phyloP scores from a whole-genome alignment of 768 basidiomycete species.

The Russula abietina region DNA sequence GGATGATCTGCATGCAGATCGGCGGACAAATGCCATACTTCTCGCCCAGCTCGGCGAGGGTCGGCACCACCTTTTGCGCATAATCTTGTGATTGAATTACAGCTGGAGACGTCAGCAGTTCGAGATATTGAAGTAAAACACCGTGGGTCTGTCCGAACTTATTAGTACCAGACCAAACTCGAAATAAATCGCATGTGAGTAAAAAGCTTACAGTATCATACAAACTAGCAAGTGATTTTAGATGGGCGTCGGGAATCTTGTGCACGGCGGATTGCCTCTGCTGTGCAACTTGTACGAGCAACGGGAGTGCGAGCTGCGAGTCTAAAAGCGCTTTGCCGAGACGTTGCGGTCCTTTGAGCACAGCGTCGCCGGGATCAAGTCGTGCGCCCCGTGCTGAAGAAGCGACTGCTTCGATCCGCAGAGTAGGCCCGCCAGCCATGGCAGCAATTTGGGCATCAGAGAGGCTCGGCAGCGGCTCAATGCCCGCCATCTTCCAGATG shows the following conservation, averaged over 20 bases:
- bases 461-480: slow-evolving; percentile 83
- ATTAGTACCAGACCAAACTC: slow-evolving; percentile 12
- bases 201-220: slow-evolving; percentile 74
- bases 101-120: slow-evolving; percentile 70
- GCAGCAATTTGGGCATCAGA: slow-evolving; percentile 84
- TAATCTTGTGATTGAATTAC: slow-evolving; percentile 69
- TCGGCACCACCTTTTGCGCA: slow-evolving; percentile 64
- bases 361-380: slow-evolving; percentile 58
- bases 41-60: slow-evolving; percentile 64
- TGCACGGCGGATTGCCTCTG: slow-evolving; percentile 83
- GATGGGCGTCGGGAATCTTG: slow-evolving; percentile 62
- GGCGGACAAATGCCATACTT: slow-evolving; percentile 77
- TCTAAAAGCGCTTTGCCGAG: slow-evolving; percentile 62
- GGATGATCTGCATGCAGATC: slow-evolving; percentile 90
- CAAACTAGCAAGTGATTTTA: slow-evolving; percentile 80
- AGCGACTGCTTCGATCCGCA: slow-evolving; percentile 86
- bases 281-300: slow-evolving; percentile 88
- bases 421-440: slow-evolving; percentile 84
- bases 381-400: slow-evolving; percentile 69
- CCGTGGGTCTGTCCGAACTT: slow-evolving; percentile 65
- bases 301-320: slow-evolving; percentile 72
- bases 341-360: slow-evolving; percentile 59
- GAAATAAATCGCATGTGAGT: slow-evolving; percentile 21
- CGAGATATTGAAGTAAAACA: slow-evolving; percentile 86
- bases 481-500: slow-evolving; percentile 92